A percentile compares a stretch with the other conserved stretches of the same genome.
Evolutionary conservation across 306 rosid species (phyloP).

Genomic region (Casuarina equisetifolia): DNA sequence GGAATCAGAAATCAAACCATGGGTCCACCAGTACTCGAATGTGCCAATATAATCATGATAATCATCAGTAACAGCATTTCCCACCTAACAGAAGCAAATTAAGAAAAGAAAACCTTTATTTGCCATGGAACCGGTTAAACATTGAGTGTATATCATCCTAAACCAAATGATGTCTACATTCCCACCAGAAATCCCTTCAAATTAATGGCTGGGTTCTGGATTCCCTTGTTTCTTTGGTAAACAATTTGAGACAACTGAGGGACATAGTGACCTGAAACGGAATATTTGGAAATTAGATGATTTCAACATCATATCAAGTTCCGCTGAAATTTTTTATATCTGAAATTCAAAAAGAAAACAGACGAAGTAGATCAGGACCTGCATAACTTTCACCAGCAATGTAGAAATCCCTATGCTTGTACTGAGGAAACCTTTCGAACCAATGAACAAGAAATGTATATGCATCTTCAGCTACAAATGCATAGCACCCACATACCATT

Average conservation of each 20-base stretch:
- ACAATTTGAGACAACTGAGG: constrained; percentile 85
- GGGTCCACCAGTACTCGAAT: constrained; percentile 95
- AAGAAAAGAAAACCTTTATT: constrained; percentile 21
- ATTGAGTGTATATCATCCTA: constrained; percentile 14
- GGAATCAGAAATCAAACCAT: constrained; percentile 94
- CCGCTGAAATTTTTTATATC: constrained; percentile 1
- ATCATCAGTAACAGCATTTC: constrained; percentile 95
- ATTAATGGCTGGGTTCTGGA: constrained; percentile 69
- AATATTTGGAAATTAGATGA: constrained; percentile 16
- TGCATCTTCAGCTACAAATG: constrained; percentile 81
- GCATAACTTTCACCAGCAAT: constrained; percentile 99
- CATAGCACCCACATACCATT: constrained; percentile 24
- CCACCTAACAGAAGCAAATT: constrained; percentile 55
- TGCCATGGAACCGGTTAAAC: not conserved
- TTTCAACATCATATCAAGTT: constrained; percentile 11
- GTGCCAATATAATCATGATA: constrained; percentile 84
- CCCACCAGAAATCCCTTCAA: constrained; percentile 92
- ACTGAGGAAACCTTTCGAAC: constrained; percentile 97
- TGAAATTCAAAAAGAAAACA: not conserved
- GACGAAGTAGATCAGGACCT: constrained; percentile 46
- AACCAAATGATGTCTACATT: constrained; percentile 13
- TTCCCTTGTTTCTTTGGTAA: constrained; percentile 65
- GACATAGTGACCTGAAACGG: constrained; percentile 82
- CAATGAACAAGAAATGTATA: constrained; percentile 77
- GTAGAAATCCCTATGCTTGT: constrained; percentile 84